Evolutionary conservation across 345 rosid species (phyloP), one percentile per base, ranked within the genome.

Genomic region (Eucalyptus pauciflora): DNA sequence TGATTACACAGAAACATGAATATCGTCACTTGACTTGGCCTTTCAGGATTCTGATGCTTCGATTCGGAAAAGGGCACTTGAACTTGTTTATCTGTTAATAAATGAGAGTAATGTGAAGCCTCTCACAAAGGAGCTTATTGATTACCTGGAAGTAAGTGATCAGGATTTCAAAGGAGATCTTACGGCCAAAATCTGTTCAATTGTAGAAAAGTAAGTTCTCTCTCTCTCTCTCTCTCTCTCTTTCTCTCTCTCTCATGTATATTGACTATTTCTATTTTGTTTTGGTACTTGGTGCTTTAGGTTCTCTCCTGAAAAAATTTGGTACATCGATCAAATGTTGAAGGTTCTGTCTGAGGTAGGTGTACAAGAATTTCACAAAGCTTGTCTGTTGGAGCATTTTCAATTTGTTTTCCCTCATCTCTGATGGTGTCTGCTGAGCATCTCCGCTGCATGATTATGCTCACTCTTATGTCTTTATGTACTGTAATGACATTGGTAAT

Each of bases 261-360:
- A 56, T 83, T 71, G 49, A 25, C 80, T 71, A 37, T 54, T 43
- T 50, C 76, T 67, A 50, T 24, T 31, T 87, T 67, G 52, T 17
- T 81, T 80, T 69, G 71, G 67, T 64, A 87, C 17, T 87, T 91
- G 89, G 86, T 91, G 52, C 87, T 91, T 90, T 89, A 98, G 99
- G 98, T 98, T 95, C 95, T 96, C 99, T 89, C 96, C 97, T 6
- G 99, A 98, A 91, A 98, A 98, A 92, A 93, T 95, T 52, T 98
- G 99, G 99, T 96, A 98, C 93, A 96, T 97, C 89, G 98, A 97
- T 94, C 99, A 97, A 95, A 98, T 98, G 99, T 96, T 98, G 92
- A 98, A 95, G 96, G 99, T 97, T 94, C 98, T 98, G 67, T 93
- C 96, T 20, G 96, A 98, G 99, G 99, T 97, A 96, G 90, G 79